Percentiles rank a stretch among this genome's conserved stretches.
These are phyloP conservation scores for Alternaria infectoria DNA, from an alignment of 2,329 filamentous ascomycete genomes.

Conservation along the genomic window DNA sequence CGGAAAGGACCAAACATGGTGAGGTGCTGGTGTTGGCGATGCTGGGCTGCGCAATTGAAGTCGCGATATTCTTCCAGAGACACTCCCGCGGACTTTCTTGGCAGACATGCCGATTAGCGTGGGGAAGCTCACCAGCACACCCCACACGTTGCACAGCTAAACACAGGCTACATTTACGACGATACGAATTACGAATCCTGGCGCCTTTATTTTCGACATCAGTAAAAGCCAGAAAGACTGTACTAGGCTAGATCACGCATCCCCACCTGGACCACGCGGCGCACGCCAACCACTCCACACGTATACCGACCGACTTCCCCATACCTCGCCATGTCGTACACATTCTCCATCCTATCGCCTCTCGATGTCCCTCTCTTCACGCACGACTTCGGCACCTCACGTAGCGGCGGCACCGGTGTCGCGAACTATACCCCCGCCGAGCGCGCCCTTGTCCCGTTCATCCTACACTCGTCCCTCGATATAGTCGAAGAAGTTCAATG, in stretches of 20 bases:
- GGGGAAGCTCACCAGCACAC: conserved; percentile 23
- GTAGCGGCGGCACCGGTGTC: conserved; percentile 91
- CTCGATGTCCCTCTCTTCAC: conserved; percentile 97
- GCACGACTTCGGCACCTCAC: conserved; percentile 95
- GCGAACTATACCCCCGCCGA: conserved; percentile 88
- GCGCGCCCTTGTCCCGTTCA: conserved; percentile 95
- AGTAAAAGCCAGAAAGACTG: background rate
- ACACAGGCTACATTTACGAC: background rate
- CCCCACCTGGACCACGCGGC: background rate
- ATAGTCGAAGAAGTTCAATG: conserved; percentile 97
- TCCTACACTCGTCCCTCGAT: conserved; percentile 91
- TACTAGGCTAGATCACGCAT: background rate
- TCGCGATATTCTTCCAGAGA: conserved; percentile 30
- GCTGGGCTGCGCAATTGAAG: conserved; percentile 11
- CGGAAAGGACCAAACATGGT: conserved; percentile 51
- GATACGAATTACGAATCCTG: background rate
- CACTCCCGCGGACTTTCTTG: conserved; percentile 41
- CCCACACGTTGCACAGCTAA: background rate
- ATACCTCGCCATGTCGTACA: conserved; percentile 80
- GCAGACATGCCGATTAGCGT: conserved; percentile 34
- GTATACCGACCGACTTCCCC: background rate
- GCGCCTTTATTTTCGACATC: background rate
- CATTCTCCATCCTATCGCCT: conserved; percentile 95
- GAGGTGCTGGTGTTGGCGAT: conserved; percentile 23
- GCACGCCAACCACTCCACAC: background rate